phyloP scores from a whole-genome alignment of 2,329 filamentous ascomycete species.

The Pseudogymnoascus sp. region DNA sequence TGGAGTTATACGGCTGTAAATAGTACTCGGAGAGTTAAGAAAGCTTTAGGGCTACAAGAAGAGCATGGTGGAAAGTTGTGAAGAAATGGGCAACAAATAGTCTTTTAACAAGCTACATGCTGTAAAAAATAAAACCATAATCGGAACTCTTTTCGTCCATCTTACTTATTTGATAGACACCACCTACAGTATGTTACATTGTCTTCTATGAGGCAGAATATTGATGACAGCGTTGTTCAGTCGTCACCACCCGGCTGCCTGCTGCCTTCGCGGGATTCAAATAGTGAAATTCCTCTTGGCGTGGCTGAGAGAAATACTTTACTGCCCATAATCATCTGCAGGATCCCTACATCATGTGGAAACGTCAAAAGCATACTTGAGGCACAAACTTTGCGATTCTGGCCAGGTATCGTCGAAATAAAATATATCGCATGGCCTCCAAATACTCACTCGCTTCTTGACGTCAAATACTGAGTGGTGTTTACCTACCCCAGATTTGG shows the following conservation, averaged over 20 bases:
- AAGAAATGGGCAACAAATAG: not conserved
- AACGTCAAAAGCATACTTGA: not conserved
- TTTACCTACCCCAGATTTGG: not conserved
- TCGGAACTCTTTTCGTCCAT: too few relatives aligned
- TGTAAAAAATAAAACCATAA: not conserved
- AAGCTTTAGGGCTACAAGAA: not conserved
- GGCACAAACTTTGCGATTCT: not conserved
- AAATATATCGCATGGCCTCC: not conserved
- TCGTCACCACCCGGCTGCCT: not conserved
- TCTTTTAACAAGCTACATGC: not conserved
- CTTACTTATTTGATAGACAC: not conserved
- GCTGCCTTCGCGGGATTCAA: not conserved
- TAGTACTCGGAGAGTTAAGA: not conserved
- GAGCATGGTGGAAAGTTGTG: not conserved
- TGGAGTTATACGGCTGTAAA: too few relatives aligned
- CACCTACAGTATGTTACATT: not conserved
- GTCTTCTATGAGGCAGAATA: not conserved
- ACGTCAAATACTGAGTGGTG: not conserved
- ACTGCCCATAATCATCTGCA: too few relatives aligned
- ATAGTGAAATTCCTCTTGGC: not conserved
- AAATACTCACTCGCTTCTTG: not conserved
- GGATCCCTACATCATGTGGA: not conserved
- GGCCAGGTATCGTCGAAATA: not conserved
- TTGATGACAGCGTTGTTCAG: not conserved
- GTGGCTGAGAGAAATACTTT: too few relatives aligned